Conservation (phyloP, 768 basidiomycete species). For the Rhodosporidiobolus odoratus region DNA sequence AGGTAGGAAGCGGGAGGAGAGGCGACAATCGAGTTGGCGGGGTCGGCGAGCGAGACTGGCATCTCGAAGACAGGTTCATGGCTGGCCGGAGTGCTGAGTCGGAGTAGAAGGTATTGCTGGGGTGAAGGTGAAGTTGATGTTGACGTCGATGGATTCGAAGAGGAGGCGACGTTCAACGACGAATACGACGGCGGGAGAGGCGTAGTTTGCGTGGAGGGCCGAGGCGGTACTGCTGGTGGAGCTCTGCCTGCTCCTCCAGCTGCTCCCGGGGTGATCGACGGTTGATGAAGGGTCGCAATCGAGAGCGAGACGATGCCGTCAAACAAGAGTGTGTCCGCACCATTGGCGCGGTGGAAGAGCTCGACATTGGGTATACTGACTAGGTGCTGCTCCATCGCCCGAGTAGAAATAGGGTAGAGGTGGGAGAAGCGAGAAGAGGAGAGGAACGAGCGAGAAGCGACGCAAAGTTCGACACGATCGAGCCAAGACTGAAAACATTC, state of each 20-base stretch:
- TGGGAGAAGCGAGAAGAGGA: too few species aligned
- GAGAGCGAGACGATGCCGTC: neutral
- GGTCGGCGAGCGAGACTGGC: conserved; percentile 4
- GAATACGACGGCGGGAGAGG: neutral
- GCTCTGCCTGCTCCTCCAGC: neutral
- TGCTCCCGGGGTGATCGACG: neutral
- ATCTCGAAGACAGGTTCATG: conserved; percentile 3
- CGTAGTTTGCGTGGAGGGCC: neutral
- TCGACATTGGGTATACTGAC: neutral
- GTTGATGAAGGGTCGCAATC: neutral
- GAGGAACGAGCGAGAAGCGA: too few species aligned
- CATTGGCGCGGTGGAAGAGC: neutral
- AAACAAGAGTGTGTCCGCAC: neutral
- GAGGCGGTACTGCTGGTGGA: conserved; percentile 3
- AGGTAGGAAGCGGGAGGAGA: neutral
- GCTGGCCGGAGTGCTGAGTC: neutral
- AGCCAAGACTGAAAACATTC: too few species aligned
- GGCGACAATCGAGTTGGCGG: neutral
- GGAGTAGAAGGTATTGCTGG: neutral
- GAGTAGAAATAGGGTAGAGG: too few species aligned
- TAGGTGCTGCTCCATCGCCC: neutral
- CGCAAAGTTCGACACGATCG: too few species aligned
- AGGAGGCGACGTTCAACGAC: neutral
- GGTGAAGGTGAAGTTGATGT: neutral
- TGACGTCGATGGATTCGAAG: neutral